A percentile compares a stretch with the other conserved stretches of the same genome.
These are phyloP conservation scores for Diaporthe vexans DNA, from an alignment of 2,329 filamentous ascomycete genomes.

Conservation along the genomic window DNA sequence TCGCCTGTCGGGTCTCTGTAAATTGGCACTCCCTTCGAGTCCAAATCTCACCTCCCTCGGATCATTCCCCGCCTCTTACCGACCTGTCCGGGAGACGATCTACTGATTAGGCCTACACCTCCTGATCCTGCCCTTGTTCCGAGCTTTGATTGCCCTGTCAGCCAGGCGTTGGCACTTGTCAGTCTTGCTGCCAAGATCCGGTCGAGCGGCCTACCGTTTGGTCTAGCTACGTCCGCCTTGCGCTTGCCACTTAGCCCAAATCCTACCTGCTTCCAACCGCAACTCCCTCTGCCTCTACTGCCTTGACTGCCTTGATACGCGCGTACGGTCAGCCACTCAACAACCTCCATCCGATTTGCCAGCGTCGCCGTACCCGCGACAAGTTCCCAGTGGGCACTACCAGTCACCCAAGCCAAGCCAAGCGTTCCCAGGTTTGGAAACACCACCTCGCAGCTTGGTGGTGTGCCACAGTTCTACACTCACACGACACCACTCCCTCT, in stretches of 20 bases:
- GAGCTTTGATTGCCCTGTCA: slow-evolving; percentile 15
- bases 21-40: slow-evolving; percentile 28
- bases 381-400: slow-evolving; percentile 24
- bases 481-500: slow-evolving; percentile 23
- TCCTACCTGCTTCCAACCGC: slow-evolving; percentile 21
- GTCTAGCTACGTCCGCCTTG: slow-evolving; percentile 31
- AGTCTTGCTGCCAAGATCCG: slow-evolving; percentile 22
- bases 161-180: slow-evolving; percentile 20
- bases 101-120: slow-evolving; percentile 8
- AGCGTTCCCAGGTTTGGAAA: slow-evolving; percentile 19
- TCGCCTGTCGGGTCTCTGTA: background rate
- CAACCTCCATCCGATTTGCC: slow-evolving; percentile 11
- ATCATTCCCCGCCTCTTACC: slow-evolving; percentile 33
- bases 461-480: slow-evolving; percentile 16
- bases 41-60: slow-evolving; percentile 20
- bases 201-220: slow-evolving; percentile 21
- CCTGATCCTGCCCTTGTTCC: slow-evolving; percentile 23
- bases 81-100: slow-evolving; percentile 19
- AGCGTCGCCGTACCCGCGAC: slow-evolving; percentile 29
- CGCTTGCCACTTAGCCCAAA: slow-evolving; percentile 29
- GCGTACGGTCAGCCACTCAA: slow-evolving; percentile 38
- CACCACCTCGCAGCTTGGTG: slow-evolving; percentile 32
- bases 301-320: slow-evolving; percentile 30
- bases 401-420: slow-evolving; percentile 30
- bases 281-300: background rate